Evolutionary conservation across 148 eudicot species (phyloP), one percentile per base, ranked within the genome.

Genomic region (Silene uniflora): DNA sequence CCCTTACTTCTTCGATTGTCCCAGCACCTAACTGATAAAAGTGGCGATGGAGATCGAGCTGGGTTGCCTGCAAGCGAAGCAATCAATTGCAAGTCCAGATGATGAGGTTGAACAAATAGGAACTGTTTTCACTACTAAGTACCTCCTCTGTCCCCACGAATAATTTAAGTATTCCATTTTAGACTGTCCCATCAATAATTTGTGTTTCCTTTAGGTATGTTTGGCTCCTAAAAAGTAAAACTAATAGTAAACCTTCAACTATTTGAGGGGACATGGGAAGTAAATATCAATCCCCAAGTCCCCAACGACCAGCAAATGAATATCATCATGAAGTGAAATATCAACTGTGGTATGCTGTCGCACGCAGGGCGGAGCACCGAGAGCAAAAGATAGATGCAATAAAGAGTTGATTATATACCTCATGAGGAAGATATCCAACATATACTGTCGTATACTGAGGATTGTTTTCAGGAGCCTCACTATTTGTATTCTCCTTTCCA

Each of bases 381-480:
- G 4, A 14, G 24, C 19, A 10, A 67, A 19, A 83, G 73, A 70
- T 19, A 24, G 67, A 59, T 12, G 62, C 13, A 58, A 14, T 10
- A 67, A 39, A 65, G 1, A 21, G 67, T 10, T 16, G 24, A 1
- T 59, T 18, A 39, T 39, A 67, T 89, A 80, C 98, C 93, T 95
- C 98, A 13, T 91, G 93, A 74, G 93, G 91, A 80, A 95, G 91
- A 83, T 95, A 90, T 80, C 98, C 98, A 4, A 95, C 98, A 73
- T 95, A 95, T 32, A 95, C 98, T 73, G 98, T 95, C 66, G 98
- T 95, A 73, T 79, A 95, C 77, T 95, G 98, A 70, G 97, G 96
- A 75, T 89, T 95, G 82, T 90, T 95, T 77, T 94, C 98, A 68
- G 98, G 98, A 73, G 89, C 92, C 66, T 94, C 98, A 69, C 83